Base-by-base conservation (phyloP, 225 moss, liverwort and hornwort genomes). In the Pseudisothecium myosuroides region DNA sequence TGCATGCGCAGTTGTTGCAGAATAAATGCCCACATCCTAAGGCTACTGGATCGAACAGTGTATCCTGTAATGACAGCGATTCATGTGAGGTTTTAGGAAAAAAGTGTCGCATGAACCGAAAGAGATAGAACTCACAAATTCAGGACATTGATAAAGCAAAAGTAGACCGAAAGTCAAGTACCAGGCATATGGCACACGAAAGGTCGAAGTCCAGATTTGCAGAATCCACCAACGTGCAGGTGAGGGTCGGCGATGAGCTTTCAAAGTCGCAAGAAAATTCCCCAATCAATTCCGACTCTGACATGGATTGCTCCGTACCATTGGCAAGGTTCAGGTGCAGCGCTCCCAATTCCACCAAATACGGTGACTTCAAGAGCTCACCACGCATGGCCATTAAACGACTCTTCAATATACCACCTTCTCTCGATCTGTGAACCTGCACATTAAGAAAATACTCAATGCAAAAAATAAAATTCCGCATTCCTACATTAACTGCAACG, bases 331-430 rank as follows among this genome's bases (percentile, higher is more conserved):
- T 98, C 55, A 97, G 76, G 31, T 95, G 96, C 59, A 98, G 92
- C 89, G 98, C 97, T 84, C 95, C 95, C 83, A 98, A 91, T 83
- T 98, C 98, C 75, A 98, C 91, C 79, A 98, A 93, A 89, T 95
- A 95, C 18, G 98, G 98, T 63, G 98, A 98, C 91, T 97, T 97
- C 91, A 98, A 80, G 37, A 98, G 96, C 93, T 97, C 98, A 65
- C 94, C 91, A 36, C 96, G 94, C 95, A 94, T 94, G 55, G 91
- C 93, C 90, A 95, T 92, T 69, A 98, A 88, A 60, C 94, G 95
- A 77, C 95, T 91, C 82, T 96, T 94, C 76, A 96, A 96, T 32
- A 93, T 89, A 55, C 92, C 94, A 74, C 95, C 98, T 88, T 90
- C 92, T 31, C 71, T 91, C 50, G 97, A 94, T 37, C 94, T 90